A percentile compares a stretch with the other conserved stretches of the same genome.
These are phyloP conservation scores for Hamigera avellanea DNA, from an alignment of 495 filamentous ascomycete genomes.

Conservation along the genomic window DNA sequence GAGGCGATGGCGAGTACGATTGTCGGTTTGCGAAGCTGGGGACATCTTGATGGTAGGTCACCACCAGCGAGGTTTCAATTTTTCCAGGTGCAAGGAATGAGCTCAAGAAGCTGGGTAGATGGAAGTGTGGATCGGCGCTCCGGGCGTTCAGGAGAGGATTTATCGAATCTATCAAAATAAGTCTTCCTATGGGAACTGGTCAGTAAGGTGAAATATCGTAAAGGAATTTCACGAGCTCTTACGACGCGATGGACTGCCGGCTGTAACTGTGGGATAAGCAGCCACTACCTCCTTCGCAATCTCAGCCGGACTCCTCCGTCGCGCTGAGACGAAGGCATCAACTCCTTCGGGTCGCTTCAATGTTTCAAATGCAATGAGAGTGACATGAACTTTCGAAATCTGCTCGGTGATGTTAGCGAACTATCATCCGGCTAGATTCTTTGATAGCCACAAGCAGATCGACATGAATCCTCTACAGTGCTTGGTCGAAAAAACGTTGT, in stretches of 20 bases:
- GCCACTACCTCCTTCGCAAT: constrained; percentile 41
- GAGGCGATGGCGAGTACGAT: constrained; percentile 55
- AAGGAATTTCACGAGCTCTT: too few relatives aligned
- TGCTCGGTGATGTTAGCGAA: constrained; percentile 9
- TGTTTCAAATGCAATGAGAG: constrained; percentile 73
- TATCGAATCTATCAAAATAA: constrained; percentile 35
- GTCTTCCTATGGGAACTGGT: constrained; percentile 20
- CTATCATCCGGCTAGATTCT: background rate
- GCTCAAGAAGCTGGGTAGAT: constrained; percentile 28
- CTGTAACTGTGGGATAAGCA: constrained; percentile 15
- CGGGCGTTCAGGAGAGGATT: constrained; percentile 25
- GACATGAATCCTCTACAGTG: too few relatives aligned
- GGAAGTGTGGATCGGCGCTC: constrained; percentile 16
- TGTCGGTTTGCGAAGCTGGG: constrained; percentile 39
- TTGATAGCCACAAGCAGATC: too few relatives aligned
- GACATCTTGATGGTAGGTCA: constrained; percentile 34
- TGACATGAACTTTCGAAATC: constrained; percentile 46
- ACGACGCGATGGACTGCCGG: constrained; percentile 21
- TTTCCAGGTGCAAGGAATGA: constrained; percentile 21
- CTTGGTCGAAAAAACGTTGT: too few relatives aligned
- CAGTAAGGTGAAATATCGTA: constrained; percentile 1
- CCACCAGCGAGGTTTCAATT: constrained; percentile 30
- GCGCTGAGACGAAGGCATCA: constrained; percentile 52
- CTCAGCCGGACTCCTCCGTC: constrained; percentile 46
- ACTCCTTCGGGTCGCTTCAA: constrained; percentile 43